A percentile compares a stretch with the other conserved stretches of the same genome.
phyloP scores from a whole-genome alignment of 345 rosid genomes.

The Sonneratia alba region DNA sequence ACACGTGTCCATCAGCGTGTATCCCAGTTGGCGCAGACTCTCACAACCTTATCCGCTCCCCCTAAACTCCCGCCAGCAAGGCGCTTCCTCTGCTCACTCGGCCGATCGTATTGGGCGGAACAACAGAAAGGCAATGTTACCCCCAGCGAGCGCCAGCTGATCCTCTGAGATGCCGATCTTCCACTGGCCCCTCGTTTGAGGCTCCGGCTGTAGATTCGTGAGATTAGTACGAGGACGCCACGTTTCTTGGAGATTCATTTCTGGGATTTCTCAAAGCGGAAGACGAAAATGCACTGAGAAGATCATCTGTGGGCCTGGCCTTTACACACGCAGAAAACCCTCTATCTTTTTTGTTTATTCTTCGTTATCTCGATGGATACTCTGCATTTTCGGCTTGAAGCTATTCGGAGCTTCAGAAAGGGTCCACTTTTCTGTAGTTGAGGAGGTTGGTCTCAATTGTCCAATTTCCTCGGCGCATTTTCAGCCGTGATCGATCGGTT shows the following conservation, averaged over 20 bases:
- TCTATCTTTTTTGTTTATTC: background rate
- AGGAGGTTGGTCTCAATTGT: conserved; percentile 7
- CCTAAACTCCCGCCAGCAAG: background rate
- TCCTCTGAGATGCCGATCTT: background rate
- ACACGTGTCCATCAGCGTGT: background rate
- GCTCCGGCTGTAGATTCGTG: background rate
- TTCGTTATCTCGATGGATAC: background rate
- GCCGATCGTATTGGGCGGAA: background rate
- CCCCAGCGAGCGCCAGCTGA: background rate
- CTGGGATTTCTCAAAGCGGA: background rate
- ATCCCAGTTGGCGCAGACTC: background rate
- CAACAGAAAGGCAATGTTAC: background rate
- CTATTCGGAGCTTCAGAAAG: background rate
- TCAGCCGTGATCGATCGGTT: background rate
- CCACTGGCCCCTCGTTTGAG: background rate
- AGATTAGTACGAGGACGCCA: background rate
- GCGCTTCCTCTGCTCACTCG: background rate
- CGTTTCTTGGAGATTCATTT: conserved; percentile 3
- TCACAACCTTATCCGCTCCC: conserved; percentile 9
- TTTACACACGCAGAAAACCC: background rate
- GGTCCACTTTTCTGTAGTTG: background rate
- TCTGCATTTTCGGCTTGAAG: background rate
- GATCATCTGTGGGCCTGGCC: background rate
- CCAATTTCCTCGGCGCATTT: conserved; percentile 5
- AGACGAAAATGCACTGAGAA: background rate